Evolutionary conservation across 2,329 filamentous ascomycete genomes (phyloP).

Genomic region (Moelleriella libera): DNA sequence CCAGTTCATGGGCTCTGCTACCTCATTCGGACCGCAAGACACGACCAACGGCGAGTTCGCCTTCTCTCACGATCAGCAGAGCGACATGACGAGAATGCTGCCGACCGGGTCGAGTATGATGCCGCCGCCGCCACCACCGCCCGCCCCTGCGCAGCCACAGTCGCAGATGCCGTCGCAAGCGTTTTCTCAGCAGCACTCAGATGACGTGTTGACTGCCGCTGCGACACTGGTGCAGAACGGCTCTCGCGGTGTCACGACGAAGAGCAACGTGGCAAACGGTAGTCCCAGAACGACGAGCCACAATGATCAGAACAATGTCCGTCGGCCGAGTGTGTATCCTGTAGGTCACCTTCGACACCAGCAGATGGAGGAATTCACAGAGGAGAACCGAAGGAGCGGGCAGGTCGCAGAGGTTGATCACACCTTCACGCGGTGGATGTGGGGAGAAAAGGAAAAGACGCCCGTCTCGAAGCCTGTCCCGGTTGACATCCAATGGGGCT

Average conservation of each 20-base stretch:
- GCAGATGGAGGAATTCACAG: constrained; percentile 25
- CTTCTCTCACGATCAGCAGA: constrained; percentile 7
- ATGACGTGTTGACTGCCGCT: constrained; percentile 42
- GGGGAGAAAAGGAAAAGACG: constrained; percentile 15
- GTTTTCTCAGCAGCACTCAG: constrained; percentile 19
- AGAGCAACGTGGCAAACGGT: constrained; percentile 7
- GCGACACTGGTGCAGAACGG: constrained; percentile 36
- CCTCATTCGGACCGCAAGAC: constrained; percentile 43
- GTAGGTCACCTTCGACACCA: constrained; percentile 28
- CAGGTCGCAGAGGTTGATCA: constrained; percentile 16
- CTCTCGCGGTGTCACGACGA: constrained; percentile 5
- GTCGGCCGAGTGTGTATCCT: constrained; percentile 16
- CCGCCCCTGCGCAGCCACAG: constrained; percentile 2
- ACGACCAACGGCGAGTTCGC: constrained; percentile 5
- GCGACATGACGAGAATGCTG: constrained; percentile 6
- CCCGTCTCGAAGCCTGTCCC: constrained; percentile 20
- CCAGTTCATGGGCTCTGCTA: constrained; percentile 50
- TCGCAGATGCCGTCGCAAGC: constrained; percentile 7
- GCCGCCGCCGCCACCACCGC: constrained; percentile 18
- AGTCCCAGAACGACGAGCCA: constrained; percentile 7
- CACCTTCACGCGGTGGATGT: constrained; percentile 28
- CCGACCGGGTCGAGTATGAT: constrained; percentile 16
- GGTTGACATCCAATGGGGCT: constrained; percentile 49
- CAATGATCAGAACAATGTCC: constrained; percentile 8
- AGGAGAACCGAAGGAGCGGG: constrained; percentile 21